A percentile compares a stretch with the other conserved stretches of the same genome.
Evolutionary conservation across 192 early-diverging fungal species (phyloP).

Genomic region (Gamsiella multidivaricata): DNA sequence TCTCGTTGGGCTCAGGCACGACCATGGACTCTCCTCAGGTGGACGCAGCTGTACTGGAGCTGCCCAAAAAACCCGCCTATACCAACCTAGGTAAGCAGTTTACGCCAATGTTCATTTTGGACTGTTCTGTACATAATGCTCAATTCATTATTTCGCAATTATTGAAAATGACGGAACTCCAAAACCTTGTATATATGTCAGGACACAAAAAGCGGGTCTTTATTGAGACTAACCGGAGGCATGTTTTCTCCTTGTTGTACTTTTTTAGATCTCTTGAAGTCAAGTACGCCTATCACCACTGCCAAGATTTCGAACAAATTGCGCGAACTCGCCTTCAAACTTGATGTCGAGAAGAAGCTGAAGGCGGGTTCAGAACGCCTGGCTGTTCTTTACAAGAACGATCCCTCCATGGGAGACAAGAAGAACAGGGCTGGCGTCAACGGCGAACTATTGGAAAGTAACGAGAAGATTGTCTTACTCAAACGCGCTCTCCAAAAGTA

Average conservation of each 20-base stretch:
- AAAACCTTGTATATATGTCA: neutral
- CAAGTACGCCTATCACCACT: conserved; percentile 72
- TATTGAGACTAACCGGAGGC: neutral
- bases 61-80: conserved; percentile 49
- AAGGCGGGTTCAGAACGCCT: conserved; percentile 84
- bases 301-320: conserved; percentile 85
- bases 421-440: conserved; percentile 65
- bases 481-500: conserved; percentile 85
- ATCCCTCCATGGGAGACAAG: conserved; percentile 64
- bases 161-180: neutral
- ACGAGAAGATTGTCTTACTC: conserved; percentile 80
- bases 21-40: conserved; percentile 39
- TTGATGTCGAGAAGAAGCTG: conserved; percentile 96
- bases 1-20: conserved; percentile 27
- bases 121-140: neutral
- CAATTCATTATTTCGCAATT: too few relatives aligned
- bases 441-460: conserved; percentile 70
- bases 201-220: too few relatives aligned
- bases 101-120: neutral
- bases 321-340: conserved; percentile 87
- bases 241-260: neutral
- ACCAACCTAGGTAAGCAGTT: conserved; percentile 46
- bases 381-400: conserved; percentile 60
- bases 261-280: conserved; percentile 74
- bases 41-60: conserved; percentile 27